These are phyloP conservation scores for Botrytis deweyae DNA, from an alignment of 2,329 filamentous ascomycete genomes.

Conservation along the genomic window DNA sequence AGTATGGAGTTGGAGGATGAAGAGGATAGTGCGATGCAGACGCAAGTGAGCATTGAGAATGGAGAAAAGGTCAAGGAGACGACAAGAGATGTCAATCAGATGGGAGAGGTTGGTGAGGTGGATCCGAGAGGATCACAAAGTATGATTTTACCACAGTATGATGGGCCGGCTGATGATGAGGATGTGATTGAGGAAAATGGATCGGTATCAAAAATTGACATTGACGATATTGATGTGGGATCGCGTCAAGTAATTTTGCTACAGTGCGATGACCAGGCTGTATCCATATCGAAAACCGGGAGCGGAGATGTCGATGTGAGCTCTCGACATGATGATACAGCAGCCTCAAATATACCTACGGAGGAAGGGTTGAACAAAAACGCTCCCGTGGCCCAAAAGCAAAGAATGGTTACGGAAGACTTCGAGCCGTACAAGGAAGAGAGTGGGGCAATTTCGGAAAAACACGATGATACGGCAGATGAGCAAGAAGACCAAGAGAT, in stretches of 20 bases:
- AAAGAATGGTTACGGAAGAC: not conserved
- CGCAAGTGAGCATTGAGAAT: not conserved
- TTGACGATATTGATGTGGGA: not conserved
- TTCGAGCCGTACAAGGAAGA: not conserved
- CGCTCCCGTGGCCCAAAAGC: not conserved
- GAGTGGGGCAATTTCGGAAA: not conserved
- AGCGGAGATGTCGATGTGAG: not conserved
- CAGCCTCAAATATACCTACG: no score
- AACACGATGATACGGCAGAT: not conserved
- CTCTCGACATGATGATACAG: not conserved
- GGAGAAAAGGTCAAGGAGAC: not conserved
- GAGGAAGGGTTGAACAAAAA: not conserved
- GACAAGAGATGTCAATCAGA: not conserved
- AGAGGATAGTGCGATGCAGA: not conserved
- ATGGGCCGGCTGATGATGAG: not conserved
- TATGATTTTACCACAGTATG: not conserved
- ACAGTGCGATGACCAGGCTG: not conserved
- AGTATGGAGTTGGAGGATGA: conserved; percentile 5
- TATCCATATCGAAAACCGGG: not conserved
- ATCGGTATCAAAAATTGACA: not conserved
- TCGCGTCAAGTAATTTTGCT: not conserved
- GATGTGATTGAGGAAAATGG: not conserved
- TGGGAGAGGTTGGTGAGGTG: not conserved
- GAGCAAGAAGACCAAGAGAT: not conserved
- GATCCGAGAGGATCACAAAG: no score